phyloP scores from a whole-genome alignment of 75 land plant species.

The Ceratopteris richardii region DNA sequence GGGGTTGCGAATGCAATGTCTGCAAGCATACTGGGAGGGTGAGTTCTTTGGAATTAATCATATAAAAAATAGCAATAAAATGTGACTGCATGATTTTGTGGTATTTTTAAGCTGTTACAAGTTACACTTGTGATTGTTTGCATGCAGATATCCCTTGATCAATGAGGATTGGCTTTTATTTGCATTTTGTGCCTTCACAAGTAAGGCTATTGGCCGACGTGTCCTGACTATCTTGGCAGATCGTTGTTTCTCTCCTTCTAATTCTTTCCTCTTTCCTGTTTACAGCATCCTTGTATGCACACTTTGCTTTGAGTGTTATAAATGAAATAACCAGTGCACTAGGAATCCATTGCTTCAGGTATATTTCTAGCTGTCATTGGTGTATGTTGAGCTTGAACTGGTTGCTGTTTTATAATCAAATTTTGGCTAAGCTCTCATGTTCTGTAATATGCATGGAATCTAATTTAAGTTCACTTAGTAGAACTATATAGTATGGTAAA shows the following conservation, averaged over 20 bases:
- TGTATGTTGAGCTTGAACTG: too few species aligned
- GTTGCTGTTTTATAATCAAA: too few species aligned
- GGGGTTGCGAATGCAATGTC: constrained; percentile 90
- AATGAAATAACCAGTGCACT: constrained; percentile 86
- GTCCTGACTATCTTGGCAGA: background rate
- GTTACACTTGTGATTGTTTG: too few species aligned
- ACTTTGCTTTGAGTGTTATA: constrained; percentile 79
- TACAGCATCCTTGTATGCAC: constrained; percentile 65
- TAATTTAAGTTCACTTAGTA: too few species aligned
- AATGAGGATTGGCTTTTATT: constrained; percentile 70
- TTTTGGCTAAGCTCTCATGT: too few species aligned
- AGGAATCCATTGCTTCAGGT: constrained; percentile 98
- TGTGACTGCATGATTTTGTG: too few species aligned
- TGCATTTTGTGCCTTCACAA: constrained; percentile 61
- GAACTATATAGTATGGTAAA: too few species aligned
- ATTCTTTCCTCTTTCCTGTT: too few species aligned
- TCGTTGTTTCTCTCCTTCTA: too few species aligned
- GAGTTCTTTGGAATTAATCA: constrained; percentile 2
- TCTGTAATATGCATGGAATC: too few species aligned
- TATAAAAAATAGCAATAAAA: too few species aligned
- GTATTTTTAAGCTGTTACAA: too few species aligned
- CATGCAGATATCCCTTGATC: constrained; percentile 65
- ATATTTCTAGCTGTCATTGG: background rate
- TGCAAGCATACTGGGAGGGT: constrained; percentile 76
- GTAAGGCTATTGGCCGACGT: constrained; percentile 17